Conservation (phyloP, 1,139 yeast species). For the Candida neerlandica region DNA sequence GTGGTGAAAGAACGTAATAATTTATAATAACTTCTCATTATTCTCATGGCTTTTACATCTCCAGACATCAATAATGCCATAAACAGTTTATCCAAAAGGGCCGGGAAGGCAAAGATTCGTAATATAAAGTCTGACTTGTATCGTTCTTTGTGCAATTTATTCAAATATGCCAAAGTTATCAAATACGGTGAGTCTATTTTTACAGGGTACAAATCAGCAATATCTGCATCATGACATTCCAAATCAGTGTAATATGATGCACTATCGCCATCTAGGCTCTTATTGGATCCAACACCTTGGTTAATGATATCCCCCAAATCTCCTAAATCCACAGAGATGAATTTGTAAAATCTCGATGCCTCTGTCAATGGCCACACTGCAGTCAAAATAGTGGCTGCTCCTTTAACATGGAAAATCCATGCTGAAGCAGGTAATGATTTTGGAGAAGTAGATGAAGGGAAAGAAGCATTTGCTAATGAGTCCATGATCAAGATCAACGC, state of each 20-base stretch:
- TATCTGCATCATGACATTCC: constrained; percentile 84
- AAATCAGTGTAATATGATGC: constrained; percentile 51
- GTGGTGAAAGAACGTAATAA: constrained; percentile 77
- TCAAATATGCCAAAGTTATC: constrained; percentile 82
- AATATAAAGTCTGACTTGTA: constrained; percentile 83
- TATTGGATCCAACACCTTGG: constrained; percentile 35
- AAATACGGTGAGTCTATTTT: constrained; percentile 81
- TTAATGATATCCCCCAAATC: constrained; percentile 82
- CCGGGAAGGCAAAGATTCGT: constrained; percentile 92
- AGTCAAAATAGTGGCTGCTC: constrained; percentile 91
- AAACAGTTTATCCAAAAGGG: constrained; percentile 78
- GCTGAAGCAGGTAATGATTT: constrained; percentile 87
- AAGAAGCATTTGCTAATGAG: constrained; percentile 88
- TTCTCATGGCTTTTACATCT: constrained; percentile 83
- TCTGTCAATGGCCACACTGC: constrained; percentile 95
- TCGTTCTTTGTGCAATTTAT: constrained; percentile 79
- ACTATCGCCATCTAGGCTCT: constrained; percentile 24
- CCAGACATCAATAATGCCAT: constrained; percentile 78
- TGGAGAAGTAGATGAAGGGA: constrained; percentile 62
- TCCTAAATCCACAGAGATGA: constrained; percentile 76
- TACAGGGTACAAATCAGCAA: constrained; percentile 84
- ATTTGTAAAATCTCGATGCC: constrained; percentile 69
- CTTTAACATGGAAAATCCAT: constrained; percentile 96
- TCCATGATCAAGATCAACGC: constrained; percentile 90
- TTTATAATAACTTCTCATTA: constrained; percentile 86